These are phyloP conservation scores for Orbilia brochopaga DNA, from an alignment of 2,329 filamentous ascomycete genomes.

Conservation along the genomic window DNA sequence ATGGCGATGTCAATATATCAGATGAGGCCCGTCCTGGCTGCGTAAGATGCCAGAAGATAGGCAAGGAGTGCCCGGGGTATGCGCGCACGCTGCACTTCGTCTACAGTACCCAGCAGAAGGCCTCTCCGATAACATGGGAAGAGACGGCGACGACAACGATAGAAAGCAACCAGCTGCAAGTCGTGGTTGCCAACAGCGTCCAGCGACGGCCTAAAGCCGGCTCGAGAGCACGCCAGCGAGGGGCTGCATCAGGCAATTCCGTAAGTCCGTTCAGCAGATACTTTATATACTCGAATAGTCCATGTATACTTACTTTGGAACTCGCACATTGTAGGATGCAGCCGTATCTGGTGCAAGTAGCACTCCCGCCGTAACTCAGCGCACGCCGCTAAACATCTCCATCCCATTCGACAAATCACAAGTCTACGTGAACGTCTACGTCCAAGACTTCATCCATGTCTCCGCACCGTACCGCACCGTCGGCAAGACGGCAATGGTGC, in stretches of 20 bases:
- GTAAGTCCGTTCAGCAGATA: slow-evolving; percentile 24
- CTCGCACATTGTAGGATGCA: slow-evolving; percentile 6
- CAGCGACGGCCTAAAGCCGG: slow-evolving; percentile 18
- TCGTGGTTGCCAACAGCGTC: slow-evolving; percentile 26
- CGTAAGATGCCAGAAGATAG: slow-evolving; percentile 45
- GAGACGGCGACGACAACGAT: slow-evolving; percentile 46
- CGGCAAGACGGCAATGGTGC: slow-evolving; percentile 47
- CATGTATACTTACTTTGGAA: slow-evolving; percentile 5
- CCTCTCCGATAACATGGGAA: slow-evolving; percentile 37
- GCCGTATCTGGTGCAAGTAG: neutral
- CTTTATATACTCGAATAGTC: neutral
- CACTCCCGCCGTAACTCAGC: slow-evolving; percentile 9
- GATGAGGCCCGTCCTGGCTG: slow-evolving; percentile 45
- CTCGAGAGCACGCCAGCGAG: slow-evolving; percentile 20
- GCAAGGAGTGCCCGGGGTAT: slow-evolving; percentile 45
- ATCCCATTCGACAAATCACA: slow-evolving; percentile 42
- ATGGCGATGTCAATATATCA: slow-evolving; percentile 10
- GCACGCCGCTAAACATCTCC: slow-evolving; percentile 27
- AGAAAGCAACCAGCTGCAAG: slow-evolving; percentile 35
- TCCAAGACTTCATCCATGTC: slow-evolving; percentile 48
- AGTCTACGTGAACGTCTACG: slow-evolving; percentile 42
- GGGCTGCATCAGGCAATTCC: slow-evolving; percentile 1
- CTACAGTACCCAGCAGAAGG: slow-evolving; percentile 41
- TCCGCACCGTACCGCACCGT: slow-evolving; percentile 39
- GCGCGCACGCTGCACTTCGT: slow-evolving; percentile 40